Base-by-base conservation (phyloP, 202 grass and related monocot genomes). In the Musa balbisiana region DNA sequence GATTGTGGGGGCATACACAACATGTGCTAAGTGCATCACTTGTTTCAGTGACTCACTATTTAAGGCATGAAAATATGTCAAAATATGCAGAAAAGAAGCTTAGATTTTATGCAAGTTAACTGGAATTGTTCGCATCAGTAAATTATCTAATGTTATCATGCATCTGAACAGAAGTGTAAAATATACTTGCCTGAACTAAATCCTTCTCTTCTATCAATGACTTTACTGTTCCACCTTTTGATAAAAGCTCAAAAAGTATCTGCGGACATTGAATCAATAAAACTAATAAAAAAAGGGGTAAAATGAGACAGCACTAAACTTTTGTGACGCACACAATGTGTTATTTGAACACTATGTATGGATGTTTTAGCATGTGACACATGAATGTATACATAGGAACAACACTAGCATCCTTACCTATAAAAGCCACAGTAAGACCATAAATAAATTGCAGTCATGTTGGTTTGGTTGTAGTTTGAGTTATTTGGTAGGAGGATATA, bases 191-290 rank as follows among this genome's bases (percentile, higher is more conserved):
- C 94, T 98, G 95, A 87, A 98, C 87, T 52, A 98, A 83, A 92
- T 94, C 95, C 73, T 90, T 91, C 77, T 98, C 91, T 80, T 92
- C 74, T 83, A 98, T 98, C 79, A 94, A 70, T 82, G 68, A 81
- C 71, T 92, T 87, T 2, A 99, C 91, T 10, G 89, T 99, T 69
- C 89, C 87, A 1, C 95, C 91, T 87, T 99, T 94, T 11, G 83
- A 78, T 72, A 92, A 86, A 69, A 94, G 88, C 49, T 94, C 95
- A 73, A 82, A 52, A 58, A 99, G 55, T 83, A 99, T 92, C 91
- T 98, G 67, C n/a, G 27, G 23, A 20, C 3, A 65, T 65, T 65
- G 43, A 70, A 17, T 51, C 17, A 51, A 19, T 49, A 21, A 10
- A 25, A 25, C n/a, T 5, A 66, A 20, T 53, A 53, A 17, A 49